Evolutionary conservation across 176 grass and related monocot genomes (phyloP).

Genomic region (Tillandsia fasciculata): DNA sequence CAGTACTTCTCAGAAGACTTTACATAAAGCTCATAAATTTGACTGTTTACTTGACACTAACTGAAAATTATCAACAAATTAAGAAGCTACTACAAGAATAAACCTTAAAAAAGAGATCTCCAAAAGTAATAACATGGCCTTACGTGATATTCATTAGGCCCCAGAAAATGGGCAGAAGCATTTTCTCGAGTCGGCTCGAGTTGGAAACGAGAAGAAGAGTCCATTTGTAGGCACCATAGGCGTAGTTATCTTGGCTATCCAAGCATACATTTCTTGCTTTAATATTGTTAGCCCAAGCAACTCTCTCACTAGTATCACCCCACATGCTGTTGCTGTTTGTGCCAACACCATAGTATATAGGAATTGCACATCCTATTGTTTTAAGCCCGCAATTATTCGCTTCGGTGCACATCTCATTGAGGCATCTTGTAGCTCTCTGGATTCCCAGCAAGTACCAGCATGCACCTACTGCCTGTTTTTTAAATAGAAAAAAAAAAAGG

Average conservation of each 20-base stretch:
- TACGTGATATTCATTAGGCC: conserved; percentile 80
- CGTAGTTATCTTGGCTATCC: conserved; percentile 33
- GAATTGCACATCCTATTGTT: conserved; percentile 36
- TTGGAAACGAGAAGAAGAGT: conserved; percentile 65
- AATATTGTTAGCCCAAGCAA: conserved; percentile 44
- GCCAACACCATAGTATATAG: conserved; percentile 45
- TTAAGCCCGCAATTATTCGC: conserved; percentile 23
- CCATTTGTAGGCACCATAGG: conserved; percentile 84
- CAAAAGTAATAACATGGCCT: background rate
- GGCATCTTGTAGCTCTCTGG: conserved; percentile 68
- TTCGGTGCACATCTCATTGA: conserved; percentile 39
- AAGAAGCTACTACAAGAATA: no score
- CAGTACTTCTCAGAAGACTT: no score
- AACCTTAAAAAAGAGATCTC: no score
- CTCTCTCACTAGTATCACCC: conserved; percentile 6
- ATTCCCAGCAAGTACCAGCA: conserved; percentile 93
- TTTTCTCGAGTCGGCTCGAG: conserved; percentile 56
- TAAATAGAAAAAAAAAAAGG: background rate
- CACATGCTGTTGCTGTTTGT: background rate
- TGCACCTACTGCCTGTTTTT: conserved; percentile 54
- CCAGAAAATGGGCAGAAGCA: conserved; percentile 96
- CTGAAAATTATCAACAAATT: no score
- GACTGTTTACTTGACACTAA: no score
- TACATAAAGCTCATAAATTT: no score
- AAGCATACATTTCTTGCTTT: conserved; percentile 43